A percentile compares a stretch with the other conserved stretches of the same genome.
phyloP scores from a whole-genome alignment of 108 stramenopile genomes.

The Nannochloropsis gaditana region DNA sequence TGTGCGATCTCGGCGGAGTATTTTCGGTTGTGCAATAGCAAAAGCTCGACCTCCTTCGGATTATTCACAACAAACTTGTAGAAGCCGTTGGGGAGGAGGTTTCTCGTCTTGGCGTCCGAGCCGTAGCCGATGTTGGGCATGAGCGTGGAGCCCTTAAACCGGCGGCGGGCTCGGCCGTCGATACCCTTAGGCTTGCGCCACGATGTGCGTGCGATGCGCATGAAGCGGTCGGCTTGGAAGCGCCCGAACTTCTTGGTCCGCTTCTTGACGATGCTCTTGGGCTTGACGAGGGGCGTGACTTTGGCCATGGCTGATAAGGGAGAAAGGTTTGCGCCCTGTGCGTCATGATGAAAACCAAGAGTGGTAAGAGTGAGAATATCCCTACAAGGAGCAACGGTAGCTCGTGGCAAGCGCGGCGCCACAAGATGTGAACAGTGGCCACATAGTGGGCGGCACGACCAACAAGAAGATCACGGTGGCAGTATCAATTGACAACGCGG shows the following conservation, averaged over 20 bases:
- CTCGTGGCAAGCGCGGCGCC: too few species aligned
- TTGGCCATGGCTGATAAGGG: conserved; percentile 70
- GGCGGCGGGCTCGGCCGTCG: conserved; percentile 97
- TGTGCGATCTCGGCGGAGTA: conserved; percentile 97
- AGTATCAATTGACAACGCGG: too few species aligned
- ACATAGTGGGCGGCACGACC: too few species aligned
- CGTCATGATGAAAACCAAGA: too few species aligned
- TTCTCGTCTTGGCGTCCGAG: conserved; percentile 93
- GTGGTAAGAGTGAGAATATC: too few species aligned
- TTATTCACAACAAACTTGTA: conserved; percentile 92
- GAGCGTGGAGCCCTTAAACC: conserved; percentile 98
- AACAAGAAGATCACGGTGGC: too few species aligned
- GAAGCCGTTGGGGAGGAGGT: conserved; percentile 97
- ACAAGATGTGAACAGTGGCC: too few species aligned
- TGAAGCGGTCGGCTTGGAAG: conserved; percentile 92
- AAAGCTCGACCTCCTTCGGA: conserved; percentile 93
- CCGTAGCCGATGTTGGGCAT: conserved; percentile 98
- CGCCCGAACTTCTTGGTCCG: conserved; percentile 99
- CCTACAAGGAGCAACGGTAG: too few species aligned
- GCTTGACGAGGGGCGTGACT: conserved; percentile 76
- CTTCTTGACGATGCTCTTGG: conserved; percentile 97
- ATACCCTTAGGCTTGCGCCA: conserved; percentile 99
- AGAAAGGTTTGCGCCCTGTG: not conserved
- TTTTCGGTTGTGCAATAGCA: conserved; percentile 99
- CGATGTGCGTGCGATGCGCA: conserved; percentile 83